phyloP scores from a whole-genome alignment of 2,329 filamentous ascomycete species.

The Fusarium sp. region DNA sequence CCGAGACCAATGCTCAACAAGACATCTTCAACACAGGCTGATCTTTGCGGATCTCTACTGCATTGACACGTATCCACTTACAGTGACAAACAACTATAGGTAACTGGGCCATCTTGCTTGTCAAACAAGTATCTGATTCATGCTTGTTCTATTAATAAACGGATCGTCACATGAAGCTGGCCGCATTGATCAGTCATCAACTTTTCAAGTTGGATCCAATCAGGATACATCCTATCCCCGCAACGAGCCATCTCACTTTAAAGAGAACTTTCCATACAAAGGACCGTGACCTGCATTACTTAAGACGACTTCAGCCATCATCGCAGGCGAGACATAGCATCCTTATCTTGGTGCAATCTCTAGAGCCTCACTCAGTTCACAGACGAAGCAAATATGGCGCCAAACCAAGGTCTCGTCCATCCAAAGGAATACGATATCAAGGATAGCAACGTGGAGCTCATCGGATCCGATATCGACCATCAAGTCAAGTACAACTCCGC shows the following conservation, averaged over 20 bases:
- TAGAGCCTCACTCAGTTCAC: neutral
- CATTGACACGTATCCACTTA: neutral
- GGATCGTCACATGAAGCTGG: constrained; percentile 15
- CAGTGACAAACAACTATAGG: neutral
- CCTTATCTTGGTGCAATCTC: neutral
- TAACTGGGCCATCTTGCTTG: neutral
- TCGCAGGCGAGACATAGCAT: neutral
- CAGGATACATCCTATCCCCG: constrained; percentile 39
- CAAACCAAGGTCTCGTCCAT: constrained; percentile 74
- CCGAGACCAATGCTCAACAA: neutral
- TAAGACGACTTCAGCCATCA: constrained; percentile 19
- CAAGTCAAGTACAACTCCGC: constrained; percentile 78
- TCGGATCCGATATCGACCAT: constrained; percentile 76
- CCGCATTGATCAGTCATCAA: constrained; percentile 41
- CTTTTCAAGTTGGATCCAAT: constrained; percentile 36
- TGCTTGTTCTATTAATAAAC: constrained; percentile 21
- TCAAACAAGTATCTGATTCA: constrained; percentile 16
- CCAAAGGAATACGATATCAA: constrained; percentile 76
- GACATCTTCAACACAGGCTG: neutral
- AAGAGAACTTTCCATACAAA: constrained; percentile 9
- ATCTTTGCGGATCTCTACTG: neutral
- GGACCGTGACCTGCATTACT: constrained; percentile 5
- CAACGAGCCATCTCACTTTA: constrained; percentile 38
- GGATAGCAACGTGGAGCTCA: constrained; percentile 77
- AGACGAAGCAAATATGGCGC: constrained; percentile 65